These are phyloP conservation scores for Cyclotella sp. DNA, from an alignment of 108 stramenopile species.

Conservation along the genomic window DNA sequence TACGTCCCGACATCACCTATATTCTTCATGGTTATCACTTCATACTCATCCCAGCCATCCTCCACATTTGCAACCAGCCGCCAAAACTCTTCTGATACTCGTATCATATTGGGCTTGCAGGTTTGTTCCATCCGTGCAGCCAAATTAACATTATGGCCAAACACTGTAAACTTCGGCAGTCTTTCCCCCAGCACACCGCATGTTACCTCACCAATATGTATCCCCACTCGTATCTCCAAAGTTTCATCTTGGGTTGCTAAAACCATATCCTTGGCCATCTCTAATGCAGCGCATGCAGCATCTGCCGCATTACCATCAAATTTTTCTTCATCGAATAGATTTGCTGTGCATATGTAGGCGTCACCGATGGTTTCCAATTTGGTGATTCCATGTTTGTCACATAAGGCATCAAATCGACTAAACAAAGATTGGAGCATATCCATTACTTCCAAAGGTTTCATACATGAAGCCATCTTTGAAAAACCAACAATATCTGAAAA, in stretches of 20 bases:
- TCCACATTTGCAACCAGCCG: conserved; percentile 40
- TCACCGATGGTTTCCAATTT: conserved; percentile 55
- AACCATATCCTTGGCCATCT: conserved; percentile 53
- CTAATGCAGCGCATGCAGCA: conserved; percentile 41
- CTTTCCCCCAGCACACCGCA: conserved; percentile 50
- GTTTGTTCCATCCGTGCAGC: conserved; percentile 58
- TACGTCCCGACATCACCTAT: background rate
- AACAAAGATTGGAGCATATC: conserved; percentile 49
- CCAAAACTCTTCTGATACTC: conserved; percentile 39
- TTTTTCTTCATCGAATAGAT: conserved; percentile 33
- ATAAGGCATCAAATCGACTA: conserved; percentile 45
- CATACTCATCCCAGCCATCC: background rate
- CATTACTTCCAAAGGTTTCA: conserved; percentile 40
- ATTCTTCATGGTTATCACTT: background rate
- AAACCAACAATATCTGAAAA: conserved; percentile 58
- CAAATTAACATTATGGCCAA: conserved; percentile 33
- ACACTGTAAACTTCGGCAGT: conserved; percentile 46
- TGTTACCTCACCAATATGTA: conserved; percentile 51
- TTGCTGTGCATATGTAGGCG: conserved; percentile 43
- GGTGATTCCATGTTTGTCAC: conserved; percentile 39
- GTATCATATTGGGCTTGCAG: conserved; percentile 35
- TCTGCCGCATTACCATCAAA: conserved; percentile 2
- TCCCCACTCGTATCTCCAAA: conserved; percentile 51
- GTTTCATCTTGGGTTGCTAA: conserved; percentile 28
- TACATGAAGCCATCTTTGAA: conserved; percentile 26